Conservation (phyloP, 2,329 filamentous ascomycete species). For the Fusarium sp. region DNA sequence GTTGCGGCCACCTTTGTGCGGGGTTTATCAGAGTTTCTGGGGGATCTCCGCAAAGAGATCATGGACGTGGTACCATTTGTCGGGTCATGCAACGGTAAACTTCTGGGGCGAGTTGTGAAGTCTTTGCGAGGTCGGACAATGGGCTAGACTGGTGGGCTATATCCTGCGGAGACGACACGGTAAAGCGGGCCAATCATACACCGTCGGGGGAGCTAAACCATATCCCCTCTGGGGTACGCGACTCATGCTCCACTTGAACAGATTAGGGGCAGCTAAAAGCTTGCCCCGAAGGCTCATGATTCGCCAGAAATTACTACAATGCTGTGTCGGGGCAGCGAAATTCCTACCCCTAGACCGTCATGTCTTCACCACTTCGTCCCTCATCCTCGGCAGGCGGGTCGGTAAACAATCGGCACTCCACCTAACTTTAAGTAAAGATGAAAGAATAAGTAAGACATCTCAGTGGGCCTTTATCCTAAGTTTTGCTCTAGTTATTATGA, state of each 20-base stretch:
- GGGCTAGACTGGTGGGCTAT: background rate
- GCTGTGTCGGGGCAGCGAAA: conserved; percentile 3
- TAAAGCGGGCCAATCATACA: conserved; percentile 14
- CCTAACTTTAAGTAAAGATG: too few species aligned
- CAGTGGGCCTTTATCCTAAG: too few species aligned
- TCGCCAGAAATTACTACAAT: rapidly evolving
- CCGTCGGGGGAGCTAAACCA: conserved; percentile 46
- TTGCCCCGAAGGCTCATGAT: background rate
- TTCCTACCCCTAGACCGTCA: conserved; percentile 3
- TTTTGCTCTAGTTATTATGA: too few species aligned
- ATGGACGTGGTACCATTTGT: conserved; percentile 1
- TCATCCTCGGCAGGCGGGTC: background rate
- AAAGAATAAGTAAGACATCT: too few species aligned
- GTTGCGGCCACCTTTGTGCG: conserved; percentile 10
- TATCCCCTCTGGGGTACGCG: background rate
- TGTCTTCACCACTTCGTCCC: too few species aligned
- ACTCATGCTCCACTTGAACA: background rate
- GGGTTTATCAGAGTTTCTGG: conserved; percentile 2
- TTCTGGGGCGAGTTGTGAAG: background rate
- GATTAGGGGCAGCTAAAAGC: background rate
- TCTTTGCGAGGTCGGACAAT: background rate
- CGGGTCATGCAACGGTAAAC: background rate
- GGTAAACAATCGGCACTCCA: too few species aligned
- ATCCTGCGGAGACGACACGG: rapidly evolving
- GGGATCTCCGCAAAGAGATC: conserved; percentile 8